Evolutionary conservation across 164 flowering plant species (phyloP).

Genomic region (Tetrastigma voinierianum): DNA sequence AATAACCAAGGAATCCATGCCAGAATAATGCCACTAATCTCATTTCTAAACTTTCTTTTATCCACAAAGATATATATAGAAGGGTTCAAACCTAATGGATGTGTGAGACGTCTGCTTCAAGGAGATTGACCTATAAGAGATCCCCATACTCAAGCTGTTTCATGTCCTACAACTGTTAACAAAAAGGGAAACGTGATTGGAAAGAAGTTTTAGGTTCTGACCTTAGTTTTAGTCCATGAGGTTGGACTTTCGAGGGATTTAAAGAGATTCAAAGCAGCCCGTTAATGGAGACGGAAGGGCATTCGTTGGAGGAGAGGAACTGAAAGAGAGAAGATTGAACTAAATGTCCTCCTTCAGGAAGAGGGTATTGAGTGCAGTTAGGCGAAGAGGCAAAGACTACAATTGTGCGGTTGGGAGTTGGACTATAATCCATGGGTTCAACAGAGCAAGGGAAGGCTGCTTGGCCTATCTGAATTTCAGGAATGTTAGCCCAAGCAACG

Average conservation of each 20-base stretch:
- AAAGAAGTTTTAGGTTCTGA: too few relatives aligned
- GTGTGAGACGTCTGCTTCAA: too few relatives aligned
- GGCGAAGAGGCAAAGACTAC: conserved; percentile 28
- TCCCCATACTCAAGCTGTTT: background rate
- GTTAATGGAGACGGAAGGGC: conserved; percentile 25
- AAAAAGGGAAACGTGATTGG: too few relatives aligned
- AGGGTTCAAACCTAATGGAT: too few relatives aligned
- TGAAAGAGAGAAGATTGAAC: conserved; percentile 18
- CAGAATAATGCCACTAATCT: too few relatives aligned
- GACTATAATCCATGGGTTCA: background rate
- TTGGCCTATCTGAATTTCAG: background rate
- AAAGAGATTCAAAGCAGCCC: conserved; percentile 19
- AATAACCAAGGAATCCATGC: too few relatives aligned
- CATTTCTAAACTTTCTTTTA: too few relatives aligned
- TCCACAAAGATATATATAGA: too few relatives aligned
- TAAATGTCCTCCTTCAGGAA: conserved; percentile 6
- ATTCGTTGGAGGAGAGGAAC: conserved; percentile 20
- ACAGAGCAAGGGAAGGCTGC: background rate
- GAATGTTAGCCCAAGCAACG: conserved; percentile 19
- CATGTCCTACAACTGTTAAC: background rate
- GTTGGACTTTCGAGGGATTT: conserved; percentile 7
- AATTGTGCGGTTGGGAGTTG: conserved; percentile 1
- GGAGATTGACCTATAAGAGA: background rate
- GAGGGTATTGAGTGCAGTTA: background rate
- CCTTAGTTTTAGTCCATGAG: background rate